Conservation (phyloP, 192 early-diverging fungal genomes). For the Coemansia asiatica region DNA sequence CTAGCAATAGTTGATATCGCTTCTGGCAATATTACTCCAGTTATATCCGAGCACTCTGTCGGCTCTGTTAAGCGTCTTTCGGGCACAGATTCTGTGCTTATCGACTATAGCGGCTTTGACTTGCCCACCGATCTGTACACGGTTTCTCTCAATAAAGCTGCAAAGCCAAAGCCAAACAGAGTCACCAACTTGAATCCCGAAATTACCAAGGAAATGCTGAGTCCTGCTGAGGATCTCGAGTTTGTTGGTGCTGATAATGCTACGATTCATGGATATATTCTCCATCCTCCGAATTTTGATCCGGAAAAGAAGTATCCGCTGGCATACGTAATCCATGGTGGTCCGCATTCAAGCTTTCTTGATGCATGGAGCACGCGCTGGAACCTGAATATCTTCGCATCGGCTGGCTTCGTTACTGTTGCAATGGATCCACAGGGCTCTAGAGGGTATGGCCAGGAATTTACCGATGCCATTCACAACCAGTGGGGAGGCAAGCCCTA, state of each 20-base stretch:
- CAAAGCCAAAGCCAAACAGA: slow-evolving; percentile 32
- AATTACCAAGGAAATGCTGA: slow-evolving; percentile 40
- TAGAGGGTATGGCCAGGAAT: slow-evolving; percentile 76
- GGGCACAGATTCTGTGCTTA: slow-evolving; percentile 44
- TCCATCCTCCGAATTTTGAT: slow-evolving; percentile 56
- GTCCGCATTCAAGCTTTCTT: slow-evolving; percentile 65
- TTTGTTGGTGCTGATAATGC: slow-evolving; percentile 63
- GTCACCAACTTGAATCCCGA: slow-evolving; percentile 50
- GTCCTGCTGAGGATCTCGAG: slow-evolving; percentile 63
- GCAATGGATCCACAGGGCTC: slow-evolving; percentile 78
- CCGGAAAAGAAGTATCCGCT: slow-evolving; percentile 65
- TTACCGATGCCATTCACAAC: slow-evolving; percentile 73
- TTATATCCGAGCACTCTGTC: slow-evolving; percentile 56
- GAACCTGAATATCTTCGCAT: slow-evolving; percentile 76
- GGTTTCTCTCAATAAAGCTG: slow-evolving; percentile 21
- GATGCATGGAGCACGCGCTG: slow-evolving; percentile 64
- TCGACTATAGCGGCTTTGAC: slow-evolving; percentile 57
- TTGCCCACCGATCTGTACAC: slow-evolving; percentile 57
- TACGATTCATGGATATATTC: slow-evolving; percentile 47
- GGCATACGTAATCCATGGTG: slow-evolving; percentile 82
- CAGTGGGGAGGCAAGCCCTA: slow-evolving; percentile 81
- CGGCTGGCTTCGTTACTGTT: slow-evolving; percentile 70
- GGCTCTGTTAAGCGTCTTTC: slow-evolving; percentile 48
- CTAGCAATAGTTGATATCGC: slow-evolving; percentile 60
- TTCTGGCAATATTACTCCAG: slow-evolving; percentile 47